Evolutionary conservation across 805 yeast species (phyloP).

Genomic region (Metschnikowia baotianmanensis): DNA sequence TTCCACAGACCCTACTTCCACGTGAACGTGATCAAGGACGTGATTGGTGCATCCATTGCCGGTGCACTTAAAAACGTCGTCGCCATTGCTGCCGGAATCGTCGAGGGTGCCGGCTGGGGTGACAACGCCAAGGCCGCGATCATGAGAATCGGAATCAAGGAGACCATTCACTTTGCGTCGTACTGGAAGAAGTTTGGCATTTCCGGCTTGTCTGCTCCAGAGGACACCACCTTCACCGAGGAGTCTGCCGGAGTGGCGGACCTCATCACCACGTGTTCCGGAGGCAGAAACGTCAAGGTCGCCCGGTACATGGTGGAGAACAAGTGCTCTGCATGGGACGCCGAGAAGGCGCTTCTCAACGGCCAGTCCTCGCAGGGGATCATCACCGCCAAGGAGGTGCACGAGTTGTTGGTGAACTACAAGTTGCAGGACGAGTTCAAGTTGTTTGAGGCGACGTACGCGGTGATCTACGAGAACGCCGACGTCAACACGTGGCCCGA

Average conservation of each 20-base stretch:
- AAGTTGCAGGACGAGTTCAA: constrained; percentile 38
- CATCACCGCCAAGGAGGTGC: constrained; percentile 46
- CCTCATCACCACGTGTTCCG: constrained; percentile 46
- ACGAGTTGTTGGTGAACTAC: constrained; percentile 40
- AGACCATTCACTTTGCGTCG: constrained; percentile 41
- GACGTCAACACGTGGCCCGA: constrained; percentile 41
- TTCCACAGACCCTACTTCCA: constrained; percentile 49
- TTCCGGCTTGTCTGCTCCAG: constrained; percentile 30
- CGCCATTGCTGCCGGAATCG: constrained; percentile 46
- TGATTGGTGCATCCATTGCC: constrained; percentile 46
- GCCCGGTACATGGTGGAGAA: constrained; percentile 46
- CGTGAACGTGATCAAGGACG: constrained; percentile 44
- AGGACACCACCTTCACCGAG: constrained; percentile 41
- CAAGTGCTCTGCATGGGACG: constrained; percentile 40
- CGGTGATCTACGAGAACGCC: constrained; percentile 40
- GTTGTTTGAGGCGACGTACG: constrained; percentile 46
- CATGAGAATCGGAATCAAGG: constrained; percentile 46
- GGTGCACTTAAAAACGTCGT: constrained; percentile 48
- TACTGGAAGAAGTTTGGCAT: constrained; percentile 24
- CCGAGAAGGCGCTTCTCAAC: constrained; percentile 43
- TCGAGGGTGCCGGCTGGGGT: constrained; percentile 49
- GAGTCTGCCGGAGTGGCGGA: constrained; percentile 50
- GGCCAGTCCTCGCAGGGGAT: constrained; percentile 49
- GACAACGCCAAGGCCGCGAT: constrained; percentile 49
- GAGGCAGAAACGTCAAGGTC: constrained; percentile 48